A percentile compares a stretch with the other conserved stretches of the same genome.
These are phyloP conservation scores for Salix caprea DNA, from an alignment of 345 rosid genomes.

Conservation along the genomic window DNA sequence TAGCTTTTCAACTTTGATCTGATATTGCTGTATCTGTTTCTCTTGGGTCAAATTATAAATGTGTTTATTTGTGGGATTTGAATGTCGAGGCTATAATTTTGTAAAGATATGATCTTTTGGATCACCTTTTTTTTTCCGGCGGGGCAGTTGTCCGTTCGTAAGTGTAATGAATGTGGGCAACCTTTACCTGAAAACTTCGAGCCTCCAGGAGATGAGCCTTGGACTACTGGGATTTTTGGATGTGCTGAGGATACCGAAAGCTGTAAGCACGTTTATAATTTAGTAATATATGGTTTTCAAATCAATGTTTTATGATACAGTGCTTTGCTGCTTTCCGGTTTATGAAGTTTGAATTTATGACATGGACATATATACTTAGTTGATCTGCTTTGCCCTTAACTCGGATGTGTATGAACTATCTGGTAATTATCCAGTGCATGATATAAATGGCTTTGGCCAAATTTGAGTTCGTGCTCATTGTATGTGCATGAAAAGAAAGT, in stretches of 20 bases:
- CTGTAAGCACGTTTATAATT: slow-evolving; percentile 48
- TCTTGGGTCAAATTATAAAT: neutral
- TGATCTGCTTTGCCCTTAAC: neutral
- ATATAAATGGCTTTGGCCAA: neutral
- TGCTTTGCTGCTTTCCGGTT: neutral
- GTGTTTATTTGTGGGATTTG: neutral
- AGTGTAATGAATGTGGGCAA: slow-evolving; percentile 96
- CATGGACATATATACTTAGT: neutral
- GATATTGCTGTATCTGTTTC: neutral
- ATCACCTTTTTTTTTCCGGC: neutral
- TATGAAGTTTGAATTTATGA: neutral
- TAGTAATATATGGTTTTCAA: neutral
- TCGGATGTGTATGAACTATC: neutral
- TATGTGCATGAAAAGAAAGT: neutral
- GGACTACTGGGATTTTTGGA: slow-evolving; percentile 94
- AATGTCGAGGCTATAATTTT: neutral
- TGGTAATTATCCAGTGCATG: neutral
- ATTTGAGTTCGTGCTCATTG: neutral
- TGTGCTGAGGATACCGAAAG: slow-evolving; percentile 75
- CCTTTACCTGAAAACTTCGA: slow-evolving; percentile 71
- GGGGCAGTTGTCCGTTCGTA: slow-evolving; percentile 59
- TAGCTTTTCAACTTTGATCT: neutral
- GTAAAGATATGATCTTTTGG: neutral
- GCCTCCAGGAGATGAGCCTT: slow-evolving; percentile 83
- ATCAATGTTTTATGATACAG: neutral